A percentile compares a stretch with the other conserved stretches of the same genome.
Conservation (phyloP, 2,329 filamentous ascomycete genomes). For the Shiraia bambusicola region DNA sequence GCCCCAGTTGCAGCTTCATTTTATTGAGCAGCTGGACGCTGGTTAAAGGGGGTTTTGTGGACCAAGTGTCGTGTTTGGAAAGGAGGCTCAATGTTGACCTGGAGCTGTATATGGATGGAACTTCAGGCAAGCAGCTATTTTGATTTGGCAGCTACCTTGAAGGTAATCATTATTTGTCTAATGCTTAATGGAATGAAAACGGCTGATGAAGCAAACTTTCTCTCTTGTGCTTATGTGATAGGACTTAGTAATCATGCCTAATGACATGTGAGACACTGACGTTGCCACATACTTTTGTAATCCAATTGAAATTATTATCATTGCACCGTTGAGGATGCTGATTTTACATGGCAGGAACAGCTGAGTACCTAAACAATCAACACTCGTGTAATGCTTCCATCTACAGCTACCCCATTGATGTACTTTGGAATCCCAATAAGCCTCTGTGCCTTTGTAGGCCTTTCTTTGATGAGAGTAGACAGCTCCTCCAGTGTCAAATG, state of each 20-base stretch:
- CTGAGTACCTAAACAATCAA: no score
- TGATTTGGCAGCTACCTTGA: slow-evolving; percentile 1
- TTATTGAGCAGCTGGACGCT: slow-evolving; percentile 22
- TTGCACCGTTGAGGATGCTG: no score
- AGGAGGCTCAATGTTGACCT: neutral
- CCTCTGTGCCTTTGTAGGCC: no score
- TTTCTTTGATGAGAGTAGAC: no score
- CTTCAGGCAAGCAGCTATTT: neutral
- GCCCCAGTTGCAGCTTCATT: slow-evolving; percentile 21
- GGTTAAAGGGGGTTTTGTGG: slow-evolving; percentile 17
- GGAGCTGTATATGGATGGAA: neutral
- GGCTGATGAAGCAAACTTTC: slow-evolving; percentile 15
- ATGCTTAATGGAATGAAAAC: slow-evolving; percentile 38
- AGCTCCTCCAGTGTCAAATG: no score
- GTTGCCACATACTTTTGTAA: neutral
- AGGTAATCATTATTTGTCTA: slow-evolving; percentile 34
- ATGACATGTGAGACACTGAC: neutral
- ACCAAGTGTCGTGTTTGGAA: slow-evolving; percentile 6
- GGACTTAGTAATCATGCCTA: neutral
- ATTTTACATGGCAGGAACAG: no score
- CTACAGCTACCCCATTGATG: no score
- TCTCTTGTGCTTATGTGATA: neutral
- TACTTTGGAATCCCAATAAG: no score
- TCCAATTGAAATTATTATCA: no score
- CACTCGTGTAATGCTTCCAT: no score